Percentiles rank a stretch among this genome's conserved stretches.
Evolutionary conservation across 2,329 filamentous ascomycete genomes (phyloP).

Genomic region (Exophiala alcalophila): DNA sequence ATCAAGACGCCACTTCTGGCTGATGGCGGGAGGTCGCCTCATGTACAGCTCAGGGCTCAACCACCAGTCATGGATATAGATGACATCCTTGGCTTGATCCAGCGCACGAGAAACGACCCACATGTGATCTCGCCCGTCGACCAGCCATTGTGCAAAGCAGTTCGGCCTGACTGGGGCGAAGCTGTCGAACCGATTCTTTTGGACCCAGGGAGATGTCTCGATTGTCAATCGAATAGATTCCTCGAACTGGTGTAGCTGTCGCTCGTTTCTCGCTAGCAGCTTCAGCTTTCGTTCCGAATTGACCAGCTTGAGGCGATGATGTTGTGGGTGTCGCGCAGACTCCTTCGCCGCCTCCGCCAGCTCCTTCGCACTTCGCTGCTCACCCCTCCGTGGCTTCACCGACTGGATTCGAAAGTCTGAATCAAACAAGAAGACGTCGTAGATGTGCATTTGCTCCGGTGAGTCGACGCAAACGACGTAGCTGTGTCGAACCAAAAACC

Average conservation of each 20-base stretch:
- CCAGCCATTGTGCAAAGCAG: conserved; percentile 92
- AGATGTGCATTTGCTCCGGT: conserved; percentile 97
- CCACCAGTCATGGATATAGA: conserved; percentile 99
- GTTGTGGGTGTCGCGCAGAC: conserved; percentile 60
- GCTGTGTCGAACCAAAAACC: conserved; percentile 97
- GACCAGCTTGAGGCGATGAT: conserved; percentile 81
- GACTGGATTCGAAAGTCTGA: conserved; percentile 73
- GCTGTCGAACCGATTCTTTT: conserved; percentile 82
- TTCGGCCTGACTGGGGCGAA: conserved; percentile 85
- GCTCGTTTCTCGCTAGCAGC: conserved; percentile 84
- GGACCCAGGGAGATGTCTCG: conserved; percentile 75
- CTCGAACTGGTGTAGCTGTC: conserved; percentile 86
- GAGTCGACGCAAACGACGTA: conserved; percentile 99
- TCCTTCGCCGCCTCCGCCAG: conserved; percentile 65
- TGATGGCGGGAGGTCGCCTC: conserved; percentile 88
- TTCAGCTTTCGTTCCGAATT: conserved; percentile 93
- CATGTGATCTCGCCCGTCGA: conserved; percentile 97
- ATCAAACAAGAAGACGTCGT: conserved; percentile 97
- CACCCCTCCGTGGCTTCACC: conserved; percentile 49
- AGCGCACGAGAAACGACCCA: conserved; percentile 98
- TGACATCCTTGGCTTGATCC: conserved; percentile 93
- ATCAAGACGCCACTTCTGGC: conserved; percentile 96
- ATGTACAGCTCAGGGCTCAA: conserved; percentile 93
- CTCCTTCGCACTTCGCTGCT: conserved; percentile 51
- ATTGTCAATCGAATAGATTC: conserved; percentile 88